Evolutionary conservation across 2,329 filamentous ascomycete species (phyloP), one percentile per base, ranked within the genome.

Genomic region (Fusarium sacchari): DNA sequence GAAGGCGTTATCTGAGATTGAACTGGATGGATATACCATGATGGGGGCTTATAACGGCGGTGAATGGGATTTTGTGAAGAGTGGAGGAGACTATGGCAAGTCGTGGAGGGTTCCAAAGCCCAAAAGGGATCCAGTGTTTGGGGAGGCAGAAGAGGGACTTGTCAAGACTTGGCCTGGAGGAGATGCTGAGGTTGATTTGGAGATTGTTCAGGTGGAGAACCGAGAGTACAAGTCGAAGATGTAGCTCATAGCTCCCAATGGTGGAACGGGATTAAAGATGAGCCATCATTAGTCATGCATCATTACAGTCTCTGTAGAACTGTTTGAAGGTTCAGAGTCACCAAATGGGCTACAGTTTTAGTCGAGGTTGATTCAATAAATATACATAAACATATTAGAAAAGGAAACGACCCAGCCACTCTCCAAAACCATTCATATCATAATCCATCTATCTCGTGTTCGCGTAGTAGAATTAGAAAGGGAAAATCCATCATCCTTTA

Each of bases 21-120:
- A 81, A 24, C 32, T 87, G 7, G 70, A 79, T 7, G 77, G 77
- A 0, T 79, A 71, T n/a, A 77, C 74, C 1, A 79, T 79, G 71
- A 72, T 90, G 78, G 89, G 89, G 0, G 87, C 87, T 9, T 91
- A 90, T 14, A 68, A 39, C 2, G 75, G 75, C 0, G 75, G 73
- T 2, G 39, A 74, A 2, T 74, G 75, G 75, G 75, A 77, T 7
- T 77, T 77, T 24, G 67, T 77, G 0, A 62, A 67, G 39, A 61
- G 60, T 2, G 75, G 75, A 10, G 75, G 75, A 28, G 52, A 76
- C 17, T 77, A 68, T 52, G 75, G 68, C 18, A 72, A 65, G 20
- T 59, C 64, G 1, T 77, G 75, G 75, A 66, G 37, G 12, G 75
- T 77, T n/a, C 62, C 64, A 0, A 76, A 76, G 32, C 74, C 74